Percentiles rank a stretch among this genome's conserved stretches.
phyloP scores from a whole-genome alignment of 495 filamentous ascomycete species.

The Aspergillus steynii region DNA sequence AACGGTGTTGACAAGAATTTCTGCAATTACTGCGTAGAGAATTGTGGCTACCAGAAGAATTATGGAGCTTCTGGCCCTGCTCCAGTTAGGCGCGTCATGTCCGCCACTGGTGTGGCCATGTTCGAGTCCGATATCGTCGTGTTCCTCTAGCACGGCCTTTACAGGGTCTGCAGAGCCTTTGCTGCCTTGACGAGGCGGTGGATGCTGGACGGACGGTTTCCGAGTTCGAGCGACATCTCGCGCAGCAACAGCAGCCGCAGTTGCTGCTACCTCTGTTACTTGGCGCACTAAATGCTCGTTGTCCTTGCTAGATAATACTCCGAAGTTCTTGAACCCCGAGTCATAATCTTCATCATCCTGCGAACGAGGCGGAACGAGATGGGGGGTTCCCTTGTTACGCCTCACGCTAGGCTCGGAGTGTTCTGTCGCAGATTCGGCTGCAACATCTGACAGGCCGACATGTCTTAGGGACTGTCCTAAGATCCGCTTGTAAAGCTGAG shows the following conservation, averaged over 20 bases:
- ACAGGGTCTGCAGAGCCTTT: slow-evolving; percentile 30
- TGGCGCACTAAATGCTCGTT: slow-evolving; percentile 78
- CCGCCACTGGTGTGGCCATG: slow-evolving; percentile 59
- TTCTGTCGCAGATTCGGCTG: slow-evolving; percentile 47
- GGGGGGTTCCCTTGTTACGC: slow-evolving; percentile 48
- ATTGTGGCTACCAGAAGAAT: slow-evolving; percentile 89
- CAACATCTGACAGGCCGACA: slow-evolving; percentile 61
- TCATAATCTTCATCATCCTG: slow-evolving; percentile 18
- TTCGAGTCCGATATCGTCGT: slow-evolving; percentile 45
- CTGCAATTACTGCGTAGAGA: slow-evolving; percentile 92
- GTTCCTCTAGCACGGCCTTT: slow-evolving; percentile 35
- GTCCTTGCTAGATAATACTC: slow-evolving; percentile 67
- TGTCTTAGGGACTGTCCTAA: slow-evolving; percentile 84
- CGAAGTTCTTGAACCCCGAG: slow-evolving; percentile 45
- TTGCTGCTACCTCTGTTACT: slow-evolving; percentile 89
- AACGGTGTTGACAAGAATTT: slow-evolving; percentile 95
- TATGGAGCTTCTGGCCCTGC: slow-evolving; percentile 81
- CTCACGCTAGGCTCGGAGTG: slow-evolving; percentile 23
- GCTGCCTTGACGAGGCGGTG: slow-evolving; percentile 28
- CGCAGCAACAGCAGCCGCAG: slow-evolving; percentile 83
- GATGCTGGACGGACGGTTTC: slow-evolving; percentile 43
- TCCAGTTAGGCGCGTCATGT: slow-evolving; percentile 98
- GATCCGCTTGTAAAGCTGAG: slow-evolving; percentile 89
- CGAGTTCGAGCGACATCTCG: slow-evolving; percentile 66
- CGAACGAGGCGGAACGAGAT: slow-evolving; percentile 66